phyloP scores from a whole-genome alignment of 495 filamentous ascomycete species.

The Astrothelium subdiscretum region DNA sequence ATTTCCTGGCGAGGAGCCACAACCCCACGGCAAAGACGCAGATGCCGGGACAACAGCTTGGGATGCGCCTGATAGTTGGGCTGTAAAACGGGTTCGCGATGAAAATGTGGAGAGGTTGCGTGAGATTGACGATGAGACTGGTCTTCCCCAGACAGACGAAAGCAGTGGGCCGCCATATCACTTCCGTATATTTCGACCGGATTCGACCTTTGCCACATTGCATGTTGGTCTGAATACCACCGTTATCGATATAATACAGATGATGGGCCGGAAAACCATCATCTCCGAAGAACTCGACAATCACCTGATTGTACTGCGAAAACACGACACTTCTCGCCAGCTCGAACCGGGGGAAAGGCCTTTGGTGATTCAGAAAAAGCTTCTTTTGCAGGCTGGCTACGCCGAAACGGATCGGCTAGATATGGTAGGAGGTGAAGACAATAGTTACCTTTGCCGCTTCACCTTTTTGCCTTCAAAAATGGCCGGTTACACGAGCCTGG shows the following conservation, averaged over 20 bases:
- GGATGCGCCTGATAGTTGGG: constrained; percentile 92
- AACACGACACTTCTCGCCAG: constrained; percentile 79
- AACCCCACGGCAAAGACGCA: constrained; percentile 20
- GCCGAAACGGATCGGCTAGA: constrained; percentile 77
- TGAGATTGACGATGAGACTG: constrained; percentile 48
- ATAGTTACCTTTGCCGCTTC: constrained; percentile 92
- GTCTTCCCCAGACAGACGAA: constrained; percentile 46
- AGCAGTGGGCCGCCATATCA: constrained; percentile 64
- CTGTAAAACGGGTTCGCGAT: constrained; percentile 57
- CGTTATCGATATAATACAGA: constrained; percentile 68
- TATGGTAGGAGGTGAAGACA: constrained; percentile 94
- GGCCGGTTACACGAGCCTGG: constrained; percentile 63
- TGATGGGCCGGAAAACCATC: constrained; percentile 83
- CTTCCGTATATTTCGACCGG: constrained; percentile 88
- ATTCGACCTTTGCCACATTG: constrained; percentile 87
- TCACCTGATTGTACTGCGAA: constrained; percentile 89
- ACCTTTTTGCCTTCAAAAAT: constrained; percentile 82
- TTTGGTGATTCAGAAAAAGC: constrained; percentile 80
- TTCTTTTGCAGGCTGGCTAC: constrained; percentile 89
- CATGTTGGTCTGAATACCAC: constrained; percentile 70
- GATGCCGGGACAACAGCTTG: constrained; percentile 40
- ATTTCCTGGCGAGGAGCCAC: constrained; percentile 37
- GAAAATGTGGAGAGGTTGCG: constrained; percentile 46
- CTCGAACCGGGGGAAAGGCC: constrained; percentile 69
- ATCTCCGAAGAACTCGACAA: constrained; percentile 80